A percentile compares a stretch with the other conserved stretches of the same genome.
These are phyloP conservation scores for Fusarium hostae DNA, from an alignment of 2,329 filamentous ascomycete species.

Conservation along the genomic window DNA sequence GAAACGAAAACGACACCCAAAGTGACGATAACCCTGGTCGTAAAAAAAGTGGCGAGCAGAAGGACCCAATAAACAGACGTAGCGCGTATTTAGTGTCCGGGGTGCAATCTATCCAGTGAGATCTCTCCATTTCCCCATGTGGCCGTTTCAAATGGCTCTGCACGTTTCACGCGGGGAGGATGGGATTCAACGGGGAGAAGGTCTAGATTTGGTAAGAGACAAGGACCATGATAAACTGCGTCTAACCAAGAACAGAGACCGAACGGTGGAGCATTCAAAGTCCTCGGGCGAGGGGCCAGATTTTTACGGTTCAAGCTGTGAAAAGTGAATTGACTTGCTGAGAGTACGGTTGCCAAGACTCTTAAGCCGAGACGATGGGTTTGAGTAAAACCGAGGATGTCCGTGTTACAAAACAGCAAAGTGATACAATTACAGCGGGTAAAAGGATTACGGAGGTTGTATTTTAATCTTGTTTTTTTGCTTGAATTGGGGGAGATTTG, in stretches of 20 bases:
- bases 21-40: background rate
- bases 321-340: background rate
- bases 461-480: background rate
- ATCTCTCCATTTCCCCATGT: constrained; percentile 33
- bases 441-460: too few species aligned
- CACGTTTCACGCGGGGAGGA: constrained; percentile 14
- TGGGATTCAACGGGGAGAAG: background rate
- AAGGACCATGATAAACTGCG: background rate
- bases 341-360: background rate
- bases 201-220: constrained; percentile 9
- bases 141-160: constrained; percentile 24
- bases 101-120: constrained; percentile 21
- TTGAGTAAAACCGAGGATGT: background rate
- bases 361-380: background rate
- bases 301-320: background rate
- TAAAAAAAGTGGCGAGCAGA: background rate
- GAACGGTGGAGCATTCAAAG: constrained; percentile 18
- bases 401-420: background rate
- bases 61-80: background rate
- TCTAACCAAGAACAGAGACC: constrained; percentile 29
- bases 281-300: background rate
- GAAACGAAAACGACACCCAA: background rate
- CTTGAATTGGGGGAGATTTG: background rate
- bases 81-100: background rate
- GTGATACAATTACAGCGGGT: background rate